These are phyloP conservation scores for Trichoderma polysporum DNA, from an alignment of 2,329 filamentous ascomycete genomes.

Conservation along the genomic window DNA sequence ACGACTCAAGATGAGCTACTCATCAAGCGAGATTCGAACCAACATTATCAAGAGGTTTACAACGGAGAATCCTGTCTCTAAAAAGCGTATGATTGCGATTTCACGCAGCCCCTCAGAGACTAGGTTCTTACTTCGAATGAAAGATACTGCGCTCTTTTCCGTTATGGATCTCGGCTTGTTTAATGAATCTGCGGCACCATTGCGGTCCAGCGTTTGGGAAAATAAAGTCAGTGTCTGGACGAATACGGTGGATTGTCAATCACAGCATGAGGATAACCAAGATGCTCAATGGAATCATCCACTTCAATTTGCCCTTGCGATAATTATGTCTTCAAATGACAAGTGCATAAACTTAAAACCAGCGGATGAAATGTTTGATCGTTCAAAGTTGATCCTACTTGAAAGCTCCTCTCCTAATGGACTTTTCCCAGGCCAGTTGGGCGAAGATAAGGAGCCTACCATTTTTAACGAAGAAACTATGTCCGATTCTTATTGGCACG, in stretches of 20 bases:
- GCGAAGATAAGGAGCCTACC: neutral
- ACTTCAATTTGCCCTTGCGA: neutral
- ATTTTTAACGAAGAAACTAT: neutral
- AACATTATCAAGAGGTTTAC: neutral
- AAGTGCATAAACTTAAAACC: neutral
- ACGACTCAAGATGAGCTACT: neutral
- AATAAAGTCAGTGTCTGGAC: neutral
- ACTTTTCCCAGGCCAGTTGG: neutral
- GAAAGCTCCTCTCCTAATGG: neutral
- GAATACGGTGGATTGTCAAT: neutral
- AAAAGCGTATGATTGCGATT: neutral
- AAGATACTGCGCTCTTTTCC: neutral
- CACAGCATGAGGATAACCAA: neutral
- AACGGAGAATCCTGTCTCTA: neutral
- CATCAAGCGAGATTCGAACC: neutral
- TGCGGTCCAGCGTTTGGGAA: rapidly evolving
- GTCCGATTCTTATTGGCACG: neutral
- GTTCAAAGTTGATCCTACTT: neutral
- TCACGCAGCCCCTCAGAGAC: neutral
- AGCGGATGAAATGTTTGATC: neutral
- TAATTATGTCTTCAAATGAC: neutral
- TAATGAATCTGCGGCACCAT: neutral
- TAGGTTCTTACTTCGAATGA: neutral
- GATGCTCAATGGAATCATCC: neutral
- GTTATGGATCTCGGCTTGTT: neutral